A percentile compares a stretch with the other conserved stretches of the same genome.
Conservation (phyloP, 495 filamentous ascomycete species). For the Penicillium robsamsonii region DNA sequence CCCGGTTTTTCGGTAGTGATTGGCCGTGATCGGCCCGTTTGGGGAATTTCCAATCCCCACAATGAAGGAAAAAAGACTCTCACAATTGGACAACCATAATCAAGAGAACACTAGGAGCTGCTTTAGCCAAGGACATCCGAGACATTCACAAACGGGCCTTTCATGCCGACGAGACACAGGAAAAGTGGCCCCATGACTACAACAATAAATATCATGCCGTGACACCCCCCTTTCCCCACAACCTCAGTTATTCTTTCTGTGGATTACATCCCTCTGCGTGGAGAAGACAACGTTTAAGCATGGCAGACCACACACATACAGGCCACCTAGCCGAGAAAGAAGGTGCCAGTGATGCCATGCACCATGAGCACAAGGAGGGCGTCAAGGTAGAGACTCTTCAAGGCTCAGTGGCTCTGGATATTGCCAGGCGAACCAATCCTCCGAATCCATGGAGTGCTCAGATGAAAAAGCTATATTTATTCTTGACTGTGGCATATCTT, state of each 20-base stretch:
- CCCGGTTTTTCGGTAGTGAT: background rate
- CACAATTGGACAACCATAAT: background rate
- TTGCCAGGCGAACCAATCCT: slow-evolving; percentile 13
- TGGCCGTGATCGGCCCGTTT: background rate
- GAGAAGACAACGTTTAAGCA: background rate
- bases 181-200: background rate
- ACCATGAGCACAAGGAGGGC: slow-evolving; percentile 12
- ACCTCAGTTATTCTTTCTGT: too few relatives aligned
- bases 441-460: slow-evolving; percentile 15
- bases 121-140: slow-evolving; percentile 17
- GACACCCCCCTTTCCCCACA: background rate
- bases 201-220: background rate
- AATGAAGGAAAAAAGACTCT: background rate
- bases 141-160: background rate
- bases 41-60: background rate
- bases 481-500: slow-evolving; percentile 14
- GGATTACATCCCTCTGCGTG: background rate
- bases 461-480: slow-evolving; percentile 14
- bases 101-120: background rate
- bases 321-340: slow-evolving; percentile 1
- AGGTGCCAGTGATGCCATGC: background rate
- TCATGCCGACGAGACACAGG: background rate
- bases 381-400: slow-evolving; percentile 15
- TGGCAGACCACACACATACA: background rate
- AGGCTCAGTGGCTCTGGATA: slow-evolving; percentile 18